Base-by-base conservation (phyloP, 148 eudicot genomes). In the Gaultheria prostrata region DNA sequence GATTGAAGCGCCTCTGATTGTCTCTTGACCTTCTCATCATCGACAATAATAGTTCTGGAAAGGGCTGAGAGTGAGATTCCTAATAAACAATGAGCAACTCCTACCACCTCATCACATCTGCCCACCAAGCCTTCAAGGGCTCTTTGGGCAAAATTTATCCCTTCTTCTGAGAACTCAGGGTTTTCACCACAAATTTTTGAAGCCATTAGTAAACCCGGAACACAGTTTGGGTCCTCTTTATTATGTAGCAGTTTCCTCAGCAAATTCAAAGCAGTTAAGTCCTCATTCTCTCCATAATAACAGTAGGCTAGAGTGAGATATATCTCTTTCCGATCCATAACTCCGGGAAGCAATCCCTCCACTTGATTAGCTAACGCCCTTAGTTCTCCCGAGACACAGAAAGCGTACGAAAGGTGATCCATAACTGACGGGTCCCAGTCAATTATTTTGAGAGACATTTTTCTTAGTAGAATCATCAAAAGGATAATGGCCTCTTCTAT, bases 381-480 rank as follows among this genome's bases (percentile, higher is more conserved):
- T 18, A 93, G 87, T 43, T 91, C 91, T 79, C 90, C 90, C 43
- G 94, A 92, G 59, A 94, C 84, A 30, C 93, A 89, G 56, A 94
- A 85, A 76, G 98, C 98, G 87, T 90, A 97, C 2, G 95, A 89
- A 83, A 97, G 92, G 86, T 94, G 99, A 87, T 97, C 93, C 85
- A 92, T 75, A 78, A 97, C 85, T 53, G 95, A 93, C 8, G 99
- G 95, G 77, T 97, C 99, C 99, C 99, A 93, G 85, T 89, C 93
- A 79, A 97, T 94, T 67, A 80, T 88, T 74, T 86, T 85, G 46
- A 88, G 83, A 51, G 82, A 82, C 63, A 87, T 85, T 89, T 94
- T 97, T 86, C 89, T 91, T 33, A 90, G 77, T 28, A 94, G 88
- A 85, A 97, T 88, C 87, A 92, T 87, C 73, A 97, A 86, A 49